A percentile compares a stretch with the other conserved stretches of the same genome.
Conservation (phyloP, 805 yeast species). For the Ogataea allantospora region DNA sequence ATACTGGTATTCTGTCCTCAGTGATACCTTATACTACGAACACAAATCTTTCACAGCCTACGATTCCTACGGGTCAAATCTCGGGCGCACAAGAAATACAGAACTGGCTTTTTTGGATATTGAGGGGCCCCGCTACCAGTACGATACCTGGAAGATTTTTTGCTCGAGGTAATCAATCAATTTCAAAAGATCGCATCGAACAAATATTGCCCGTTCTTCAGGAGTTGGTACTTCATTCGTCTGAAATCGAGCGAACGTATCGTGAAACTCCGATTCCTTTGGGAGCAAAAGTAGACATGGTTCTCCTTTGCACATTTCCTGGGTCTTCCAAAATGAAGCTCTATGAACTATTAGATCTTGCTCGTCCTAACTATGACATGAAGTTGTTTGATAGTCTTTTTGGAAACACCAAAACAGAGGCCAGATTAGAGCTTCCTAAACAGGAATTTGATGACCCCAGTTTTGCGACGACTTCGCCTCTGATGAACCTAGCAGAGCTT, state of each 20-base stretch:
- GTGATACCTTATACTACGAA: conserved; percentile 39
- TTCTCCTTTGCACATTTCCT: conserved; percentile 26
- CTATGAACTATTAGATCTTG: conserved; percentile 25
- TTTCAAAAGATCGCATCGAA: conserved; percentile 23
- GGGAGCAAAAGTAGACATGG: conserved; percentile 21
- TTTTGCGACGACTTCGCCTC: conserved; percentile 33
- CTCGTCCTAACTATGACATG: conserved; percentile 7
- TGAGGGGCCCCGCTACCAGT: conserved; percentile 60
- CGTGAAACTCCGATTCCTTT: conserved; percentile 26
- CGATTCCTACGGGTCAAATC: conserved; percentile 10
- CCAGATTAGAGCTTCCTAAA: conserved; percentile 5
- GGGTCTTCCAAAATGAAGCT: conserved; percentile 26
- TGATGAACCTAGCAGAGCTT: conserved; percentile 22
- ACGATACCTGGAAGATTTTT: conserved; percentile 59
- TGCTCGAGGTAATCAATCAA: conserved; percentile 32
- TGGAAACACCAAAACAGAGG: conserved; percentile 12
- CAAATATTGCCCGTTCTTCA: conserved; percentile 33
- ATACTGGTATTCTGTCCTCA: conserved; percentile 10
- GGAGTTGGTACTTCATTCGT: conserved; percentile 29
- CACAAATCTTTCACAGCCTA: conserved; percentile 20
- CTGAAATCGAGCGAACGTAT: conserved; percentile 13
- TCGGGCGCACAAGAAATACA: conserved; percentile 37
- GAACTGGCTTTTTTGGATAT: conserved; percentile 65
- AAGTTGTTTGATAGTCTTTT: conserved; percentile 30
- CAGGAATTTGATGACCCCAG: conserved; percentile 40